Percentiles rank a stretch among this genome's conserved stretches.
Conservation (phyloP, 2,329 filamentous ascomycete species). For the Microdochium nivale region DNA sequence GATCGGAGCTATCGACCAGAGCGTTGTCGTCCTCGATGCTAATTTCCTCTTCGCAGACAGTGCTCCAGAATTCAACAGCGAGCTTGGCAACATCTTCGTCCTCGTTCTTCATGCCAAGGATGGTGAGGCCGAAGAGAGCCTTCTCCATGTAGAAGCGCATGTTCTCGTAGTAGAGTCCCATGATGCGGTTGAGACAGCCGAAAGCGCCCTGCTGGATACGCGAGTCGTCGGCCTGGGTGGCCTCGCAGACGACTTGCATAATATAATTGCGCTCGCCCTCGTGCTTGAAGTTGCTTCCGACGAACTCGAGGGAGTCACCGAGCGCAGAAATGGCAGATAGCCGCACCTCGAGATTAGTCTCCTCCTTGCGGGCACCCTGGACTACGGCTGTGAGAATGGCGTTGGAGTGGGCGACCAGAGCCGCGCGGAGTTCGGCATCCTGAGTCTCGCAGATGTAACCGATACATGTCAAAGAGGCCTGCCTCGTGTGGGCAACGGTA, state of each 20-base stretch:
- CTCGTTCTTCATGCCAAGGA: slow-evolving; percentile 95
- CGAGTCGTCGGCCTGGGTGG: slow-evolving; percentile 84
- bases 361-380: slow-evolving; percentile 94
- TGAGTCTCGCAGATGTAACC: slow-evolving; percentile 97
- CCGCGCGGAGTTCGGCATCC: slow-evolving; percentile 74
- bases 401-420: slow-evolving; percentile 82
- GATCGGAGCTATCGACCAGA: slow-evolving; percentile 69
- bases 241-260: slow-evolving; percentile 99
- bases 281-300: slow-evolving; percentile 97
- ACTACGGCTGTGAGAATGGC: slow-evolving; percentile 96
- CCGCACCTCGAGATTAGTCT: slow-evolving; percentile 83
- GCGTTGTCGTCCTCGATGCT: slow-evolving; percentile 96
- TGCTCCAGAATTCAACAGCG: slow-evolving; percentile 99
- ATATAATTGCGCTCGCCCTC: slow-evolving; percentile 99
- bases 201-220: slow-evolving; percentile 94
- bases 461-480: slow-evolving; percentile 90
- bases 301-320: slow-evolving; percentile 94
- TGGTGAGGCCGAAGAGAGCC: slow-evolving; percentile 92
- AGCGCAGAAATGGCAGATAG: slow-evolving; percentile 89
- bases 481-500: slow-evolving; percentile 82
- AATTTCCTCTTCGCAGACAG: slow-evolving; percentile 98
- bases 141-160: slow-evolving; percentile 99
- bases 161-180: slow-evolving; percentile 98
- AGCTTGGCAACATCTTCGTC: slow-evolving; percentile 98
- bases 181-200: slow-evolving; percentile 95